A percentile compares a stretch with the other conserved stretches of the same genome.
Evolutionary conservation across 129 eudicot genomes (phyloP).

Genomic region (Helianthus annuus): HanXRQr2.0-SUNRISE NC_035445.2:20318653-20319152

Average conservation of each 20-base stretch:
- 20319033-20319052: conserved; percentile 91
- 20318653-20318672: conserved; percentile 14
- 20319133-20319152: too few species aligned
- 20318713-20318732: conserved; percentile 1
- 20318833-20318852: conserved; percentile 81
- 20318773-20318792: conserved; percentile 3
- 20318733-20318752: conserved; percentile 8
- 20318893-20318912: conserved; percentile 45
- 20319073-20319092: conserved; percentile 83
- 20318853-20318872: conserved; percentile 89
- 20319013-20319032: conserved; percentile 76
- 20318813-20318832: conserved; percentile 95
- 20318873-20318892: conserved; percentile 90
- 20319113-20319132: conserved; percentile 15
- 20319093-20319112: conserved; percentile 57
- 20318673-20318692: neutral
- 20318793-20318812: conserved; percentile 73
- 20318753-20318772: neutral
- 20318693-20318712: neutral
- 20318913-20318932: too few species aligned
- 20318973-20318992: too few species aligned
- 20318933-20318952: too few species aligned
- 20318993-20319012: too few species aligned
- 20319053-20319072: conserved; percentile 88
- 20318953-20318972: too few species aligned